Evolutionary conservation across 192 early-diverging fungal genomes (phyloP), one percentile per base, ranked within the genome.

Genomic region (Rhizophagus clarus): DNA sequence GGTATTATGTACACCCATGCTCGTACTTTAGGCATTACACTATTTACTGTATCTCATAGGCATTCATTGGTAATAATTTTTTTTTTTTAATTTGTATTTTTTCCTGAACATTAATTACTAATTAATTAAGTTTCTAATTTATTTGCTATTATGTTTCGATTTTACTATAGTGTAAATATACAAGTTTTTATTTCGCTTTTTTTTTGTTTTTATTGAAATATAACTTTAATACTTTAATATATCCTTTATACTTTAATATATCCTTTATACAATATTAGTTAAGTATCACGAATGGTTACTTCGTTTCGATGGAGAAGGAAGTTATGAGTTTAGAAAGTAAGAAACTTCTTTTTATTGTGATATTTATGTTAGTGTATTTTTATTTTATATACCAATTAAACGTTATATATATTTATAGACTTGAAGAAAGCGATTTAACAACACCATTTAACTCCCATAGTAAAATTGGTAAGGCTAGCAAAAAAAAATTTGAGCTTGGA

Each of bases 1-100:
- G 89, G 88, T 3, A 88, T 94, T 80, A 91, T 96, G 89, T 92
- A 91, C 69, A 84, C 84, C 49, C 86, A 88, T 73, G 90, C 90
- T 17, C 84, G 84, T 20, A 75, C 89, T 34, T 78, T 85, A 24
- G 89, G 87, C n/a, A 91, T 92, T 75, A 92, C 90, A 5, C 62
- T 92, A 17, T 88, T 92, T 81, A 90, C 90, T 2, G 89, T 92
- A 32, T 91, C 90, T 24, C 91, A 92, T 79, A 82, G 88, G 6
- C 77, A 83, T 22, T 84, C 87, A 20, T 66, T 86, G 80, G 83
- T 86, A 71, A 82, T 81, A 26, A 49, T 26, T n/a, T 10, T n/a
- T 45, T 12, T 24, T 34, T 31, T 37, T 42, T 10, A 40, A 22
- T 70, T 70, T 15, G 7, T 9, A 8, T 9, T 40, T 20, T 15